phyloP scores from a whole-genome alignment of 495 filamentous ascomycete species.

The Trichoderma reesei region DNA sequence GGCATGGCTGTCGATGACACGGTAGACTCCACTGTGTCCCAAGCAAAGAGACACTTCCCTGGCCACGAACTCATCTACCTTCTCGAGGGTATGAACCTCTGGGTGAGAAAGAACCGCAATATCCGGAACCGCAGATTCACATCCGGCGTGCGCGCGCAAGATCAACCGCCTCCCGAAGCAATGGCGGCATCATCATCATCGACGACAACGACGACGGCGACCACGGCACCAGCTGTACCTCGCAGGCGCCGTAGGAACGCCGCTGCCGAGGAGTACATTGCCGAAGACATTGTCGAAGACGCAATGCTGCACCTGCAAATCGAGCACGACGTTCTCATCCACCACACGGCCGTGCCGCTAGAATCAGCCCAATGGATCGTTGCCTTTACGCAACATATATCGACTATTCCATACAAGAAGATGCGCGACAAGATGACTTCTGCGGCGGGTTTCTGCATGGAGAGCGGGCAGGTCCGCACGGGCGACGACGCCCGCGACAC shows the following conservation, averaged over 20 bases:
- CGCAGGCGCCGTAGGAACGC: constrained; percentile 33
- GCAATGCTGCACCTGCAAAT: constrained; percentile 66
- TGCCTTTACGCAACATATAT: constrained; percentile 73
- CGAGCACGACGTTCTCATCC: constrained; percentile 54
- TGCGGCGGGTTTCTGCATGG: constrained; percentile 70
- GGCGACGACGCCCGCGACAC: constrained; percentile 60
- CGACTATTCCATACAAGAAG: constrained; percentile 61
- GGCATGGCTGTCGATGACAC: constrained; percentile 44
- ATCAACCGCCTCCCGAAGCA: constrained; percentile 20
- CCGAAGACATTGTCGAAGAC: constrained; percentile 65
- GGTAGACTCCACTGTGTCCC: constrained; percentile 51
- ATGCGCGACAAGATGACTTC: constrained; percentile 28
- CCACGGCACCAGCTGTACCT: constrained; percentile 2
- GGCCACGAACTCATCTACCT: constrained; percentile 57
- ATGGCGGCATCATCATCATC: constrained; percentile 11
- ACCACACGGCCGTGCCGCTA: constrained; percentile 51
- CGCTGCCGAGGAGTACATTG: constrained; percentile 39
- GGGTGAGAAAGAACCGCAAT: constrained; percentile 62
- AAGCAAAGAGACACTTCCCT: constrained; percentile 45
- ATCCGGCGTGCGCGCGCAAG: constrained; percentile 52
- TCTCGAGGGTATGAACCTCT: constrained; percentile 59
- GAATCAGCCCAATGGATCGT: constrained; percentile 73
- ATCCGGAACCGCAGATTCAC: constrained; percentile 57
- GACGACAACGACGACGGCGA: neutral
- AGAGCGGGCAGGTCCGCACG: constrained; percentile 66